Evolutionary conservation across 2,329 filamentous ascomycete genomes (phyloP), one percentile per base, ranked within the genome.

Genomic region (Aureobasidium sp.): DNA sequence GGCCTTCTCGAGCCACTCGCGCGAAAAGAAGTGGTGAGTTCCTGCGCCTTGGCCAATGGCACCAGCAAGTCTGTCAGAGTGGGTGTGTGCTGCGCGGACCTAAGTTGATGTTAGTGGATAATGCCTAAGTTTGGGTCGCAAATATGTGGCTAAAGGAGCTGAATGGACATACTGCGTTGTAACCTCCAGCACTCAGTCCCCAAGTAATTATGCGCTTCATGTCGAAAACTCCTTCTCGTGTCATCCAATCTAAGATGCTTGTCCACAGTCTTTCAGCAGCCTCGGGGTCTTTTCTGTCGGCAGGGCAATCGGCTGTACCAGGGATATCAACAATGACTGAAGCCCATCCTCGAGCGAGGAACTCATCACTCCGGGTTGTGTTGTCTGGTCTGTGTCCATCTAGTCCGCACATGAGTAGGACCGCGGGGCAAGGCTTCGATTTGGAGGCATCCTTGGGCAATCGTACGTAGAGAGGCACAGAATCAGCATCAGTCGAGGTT

Each of bases 241-340:
- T 73, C 77, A 87, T 81, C 81, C 85, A 89, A 37, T 80, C 80
- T 3, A 89, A 72, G 34, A 89, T 74, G 64, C 82, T 85, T 34
- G 79, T 79, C 80, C 84, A 87, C 42, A 88, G 72, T 2, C 87
- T 78, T 68, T 89, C 87, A 0, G 84, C 76, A 1, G 79, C 80
- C 4, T 74, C 71, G 0, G 86, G 82, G 68, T 89, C 87, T 0
- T 78, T 76, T 34, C 83, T 77, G 65, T 86, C 83, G 0, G 86
- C 84, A 0, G 86, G 86, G 63, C 82, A 88, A 70, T 89, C 86
- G 5, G 84, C 86, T 1, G 85, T 87, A 0, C 85, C 86, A 0
- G 85, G 85, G 62, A 87, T 86, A 72, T 89, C 87, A 26, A 44
- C 42, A 34, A 63, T 80, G 2, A 89, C 78, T 10, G 75, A 76